Conservation (phyloP, 495 filamentous ascomycete genomes). For the Xylaria palmicola region DNA sequence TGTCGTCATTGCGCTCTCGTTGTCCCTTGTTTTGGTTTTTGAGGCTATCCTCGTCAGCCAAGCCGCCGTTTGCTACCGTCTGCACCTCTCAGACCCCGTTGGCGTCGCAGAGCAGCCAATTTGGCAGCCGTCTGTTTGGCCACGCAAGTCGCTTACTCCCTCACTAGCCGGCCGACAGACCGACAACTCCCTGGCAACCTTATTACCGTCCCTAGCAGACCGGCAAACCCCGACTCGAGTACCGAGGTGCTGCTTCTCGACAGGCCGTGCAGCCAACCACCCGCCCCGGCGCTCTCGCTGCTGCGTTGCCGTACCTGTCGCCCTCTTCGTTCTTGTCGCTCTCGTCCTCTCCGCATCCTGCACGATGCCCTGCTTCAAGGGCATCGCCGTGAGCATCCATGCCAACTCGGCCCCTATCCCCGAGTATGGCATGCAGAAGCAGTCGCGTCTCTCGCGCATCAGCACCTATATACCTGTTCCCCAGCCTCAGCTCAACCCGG, state of each 20-base stretch:
- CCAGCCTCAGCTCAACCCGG: conserved; percentile 70
- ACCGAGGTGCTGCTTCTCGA: neutral
- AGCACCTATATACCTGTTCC: conserved; percentile 96
- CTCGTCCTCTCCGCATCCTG: conserved; percentile 1
- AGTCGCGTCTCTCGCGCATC: conserved; percentile 85
- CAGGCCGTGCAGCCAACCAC: neutral
- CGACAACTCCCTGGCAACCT: neutral
- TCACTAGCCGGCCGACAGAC: no score
- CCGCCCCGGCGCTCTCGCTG: neutral
- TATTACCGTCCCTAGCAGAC: neutral
- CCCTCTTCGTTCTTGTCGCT: neutral
- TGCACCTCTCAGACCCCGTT: no score
- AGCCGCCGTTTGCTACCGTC: no score
- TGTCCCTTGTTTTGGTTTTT: no score
- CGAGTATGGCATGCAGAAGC: conserved; percentile 93
- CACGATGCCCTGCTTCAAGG: conserved; percentile 95
- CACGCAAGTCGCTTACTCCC: no score
- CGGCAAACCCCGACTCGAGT: neutral
- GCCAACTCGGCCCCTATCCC: conserved; percentile 82
- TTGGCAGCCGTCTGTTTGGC: no score
- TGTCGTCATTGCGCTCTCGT: no score
- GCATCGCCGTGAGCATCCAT: conserved; percentile 94
- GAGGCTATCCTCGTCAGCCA: no score
- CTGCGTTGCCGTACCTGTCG: neutral
- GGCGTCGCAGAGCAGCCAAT: no score